A percentile compares a stretch with the other conserved stretches of the same genome.
These are phyloP conservation scores for Gryganskiella cystojenkinii DNA, from an alignment of 192 early-diverging fungal species.

Conservation along the genomic window DNA sequence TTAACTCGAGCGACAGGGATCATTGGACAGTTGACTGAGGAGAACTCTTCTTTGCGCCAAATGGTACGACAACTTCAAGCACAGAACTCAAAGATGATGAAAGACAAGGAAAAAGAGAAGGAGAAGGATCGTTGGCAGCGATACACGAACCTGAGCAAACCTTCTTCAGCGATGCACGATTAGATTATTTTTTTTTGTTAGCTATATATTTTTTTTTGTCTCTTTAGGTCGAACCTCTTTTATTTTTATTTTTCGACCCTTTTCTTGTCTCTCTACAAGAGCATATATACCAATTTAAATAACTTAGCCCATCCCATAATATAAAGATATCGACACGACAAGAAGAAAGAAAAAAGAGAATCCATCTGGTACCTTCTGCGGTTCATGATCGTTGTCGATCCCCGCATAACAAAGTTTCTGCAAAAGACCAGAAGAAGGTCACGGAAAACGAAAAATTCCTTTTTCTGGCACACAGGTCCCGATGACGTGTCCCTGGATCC, in stretches of 20 bases:
- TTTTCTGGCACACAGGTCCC: no score
- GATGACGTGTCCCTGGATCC: no score
- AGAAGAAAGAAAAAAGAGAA: no score
- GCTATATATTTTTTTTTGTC: not conserved
- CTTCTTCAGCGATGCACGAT: not conserved
- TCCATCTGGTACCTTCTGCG: no score
- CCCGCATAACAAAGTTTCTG: no score
- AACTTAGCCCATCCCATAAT: no score
- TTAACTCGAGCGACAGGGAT: conserved; percentile 37
- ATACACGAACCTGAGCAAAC: conserved; percentile 25
- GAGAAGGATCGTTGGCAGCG: conserved; percentile 25
- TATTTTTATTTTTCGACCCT: conserved; percentile 1
- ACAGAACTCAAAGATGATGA: conserved; percentile 36
- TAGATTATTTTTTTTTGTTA: not conserved
- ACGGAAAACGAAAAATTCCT: no score
- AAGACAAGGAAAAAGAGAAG: conserved; percentile 21
- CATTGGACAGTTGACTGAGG: conserved; percentile 45
- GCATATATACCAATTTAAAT: no score
- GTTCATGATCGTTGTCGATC: no score
- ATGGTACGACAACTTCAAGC: conserved; percentile 33
- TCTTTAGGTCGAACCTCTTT: conserved; percentile 1
- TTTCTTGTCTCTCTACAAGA: not conserved
- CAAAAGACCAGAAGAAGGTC: no score
- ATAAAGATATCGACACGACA: no score
- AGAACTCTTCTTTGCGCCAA: conserved; percentile 40